Percentiles rank a stretch among this genome's conserved stretches.
phyloP scores from a whole-genome alignment of 2,329 filamentous ascomycete species.

The Sporothrix globosa region DNA sequence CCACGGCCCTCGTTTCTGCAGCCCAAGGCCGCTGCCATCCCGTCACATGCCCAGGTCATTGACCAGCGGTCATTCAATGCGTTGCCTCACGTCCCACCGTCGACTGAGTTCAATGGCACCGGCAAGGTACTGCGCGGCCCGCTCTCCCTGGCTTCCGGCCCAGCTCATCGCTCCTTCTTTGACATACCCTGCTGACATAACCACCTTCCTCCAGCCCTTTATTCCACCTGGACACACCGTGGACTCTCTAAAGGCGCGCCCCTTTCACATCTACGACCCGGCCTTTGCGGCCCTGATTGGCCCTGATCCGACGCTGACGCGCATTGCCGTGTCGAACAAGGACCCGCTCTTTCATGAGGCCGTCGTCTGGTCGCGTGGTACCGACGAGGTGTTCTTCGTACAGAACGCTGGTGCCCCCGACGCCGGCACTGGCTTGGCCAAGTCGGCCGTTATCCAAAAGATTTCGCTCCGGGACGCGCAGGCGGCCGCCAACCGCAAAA shows the following conservation, averaged over 20 bases:
- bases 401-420: slow-evolving; percentile 54
- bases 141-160: neutral
- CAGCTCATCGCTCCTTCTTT: neutral
- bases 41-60: slow-evolving; percentile 49
- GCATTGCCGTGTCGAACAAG: slow-evolving; percentile 50
- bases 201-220: slow-evolving; percentile 42
- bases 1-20: neutral
- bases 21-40: slow-evolving; percentile 33
- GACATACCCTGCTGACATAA: neutral
- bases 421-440: slow-evolving; percentile 55
- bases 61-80: slow-evolving; percentile 52
- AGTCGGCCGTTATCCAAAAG: slow-evolving; percentile 56
- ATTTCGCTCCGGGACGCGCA: slow-evolving; percentile 51
- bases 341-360: slow-evolving; percentile 61
- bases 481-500: slow-evolving; percentile 40
- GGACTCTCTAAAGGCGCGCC: slow-evolving; percentile 46
- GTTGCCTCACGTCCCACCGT: slow-evolving; percentile 47
- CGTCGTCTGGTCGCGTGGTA: slow-evolving; percentile 54
- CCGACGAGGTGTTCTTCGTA: slow-evolving; percentile 58
- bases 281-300: slow-evolving; percentile 58
- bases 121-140: neutral
- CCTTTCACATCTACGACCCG: slow-evolving; percentile 55
- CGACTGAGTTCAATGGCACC: slow-evolving; percentile 44
- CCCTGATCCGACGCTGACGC: slow-evolving; percentile 52
- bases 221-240: slow-evolving; percentile 50